Evolutionary conservation across 305 asterid species (phyloP).

Genomic region (Solanum aculeatissimum): DNA sequence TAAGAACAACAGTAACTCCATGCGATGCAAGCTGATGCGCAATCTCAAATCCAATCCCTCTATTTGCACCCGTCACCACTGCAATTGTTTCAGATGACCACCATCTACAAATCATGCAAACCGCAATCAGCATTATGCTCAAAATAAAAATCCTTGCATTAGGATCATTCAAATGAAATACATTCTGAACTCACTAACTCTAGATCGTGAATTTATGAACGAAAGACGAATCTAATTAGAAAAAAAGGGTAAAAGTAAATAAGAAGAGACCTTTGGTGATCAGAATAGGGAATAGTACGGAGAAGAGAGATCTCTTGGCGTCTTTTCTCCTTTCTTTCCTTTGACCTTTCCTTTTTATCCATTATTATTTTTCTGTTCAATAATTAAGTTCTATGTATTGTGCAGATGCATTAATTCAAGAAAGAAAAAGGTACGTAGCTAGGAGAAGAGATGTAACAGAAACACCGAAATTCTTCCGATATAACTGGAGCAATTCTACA

Average conservation of each 20-base stretch:
- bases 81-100: constrained; percentile 68
- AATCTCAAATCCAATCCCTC: constrained; percentile 91
- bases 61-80: constrained; percentile 86
- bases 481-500: not conserved
- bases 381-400: not conserved
- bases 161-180: no score
- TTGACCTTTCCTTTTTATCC: constrained; percentile 59
- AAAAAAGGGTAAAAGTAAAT: not conserved
- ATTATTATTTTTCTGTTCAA: not conserved
- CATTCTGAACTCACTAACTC: not conserved
- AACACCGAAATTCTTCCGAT: not conserved
- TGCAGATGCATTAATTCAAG: not conserved
- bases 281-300: constrained; percentile 76
- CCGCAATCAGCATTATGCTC: not conserved
- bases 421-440: not conserved
- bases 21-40: constrained; percentile 64
- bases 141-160: no score
- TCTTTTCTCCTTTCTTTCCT: constrained; percentile 67
- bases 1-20: constrained; percentile 62
- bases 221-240: not conserved
- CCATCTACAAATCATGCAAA: constrained; percentile 39
- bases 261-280: constrained; percentile 45
- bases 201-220: not conserved
- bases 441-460: not conserved
- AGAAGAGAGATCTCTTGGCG: constrained; percentile 77